Evolutionary conservation across 352 stramenopile genomes (phyloP), one percentile per base, ranked within the genome.

Genomic region (Pythium rhizo-oryzae): DNA sequence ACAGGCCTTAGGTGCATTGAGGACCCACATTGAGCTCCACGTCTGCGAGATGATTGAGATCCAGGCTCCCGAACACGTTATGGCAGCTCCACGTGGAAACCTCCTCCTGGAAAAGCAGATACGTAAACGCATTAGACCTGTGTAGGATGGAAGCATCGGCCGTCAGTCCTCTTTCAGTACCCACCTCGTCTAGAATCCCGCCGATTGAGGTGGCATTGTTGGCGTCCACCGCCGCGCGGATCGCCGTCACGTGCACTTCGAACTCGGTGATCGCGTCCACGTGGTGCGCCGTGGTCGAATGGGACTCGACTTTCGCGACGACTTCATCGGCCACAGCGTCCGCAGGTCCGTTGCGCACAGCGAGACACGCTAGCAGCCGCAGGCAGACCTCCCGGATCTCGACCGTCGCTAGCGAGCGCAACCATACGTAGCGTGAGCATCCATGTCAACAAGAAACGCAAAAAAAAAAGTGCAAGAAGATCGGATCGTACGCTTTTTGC

Each of bases 191-290:
- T 12, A 71, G 56, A 37, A 78, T 49, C 8, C 89, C 43, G 6
- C 69, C 52, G 37, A 51, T 75, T 13, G 62, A 63, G 8, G 56
- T 21, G 21, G 57, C 24, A 8, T 50, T 52, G 37, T 65, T 47
- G 5, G 71, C 35, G 13, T 52, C 63, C 1, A 60, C 35, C 0
- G 50, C 65, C 2, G 74, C 59, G 15, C 75, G 39, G 51, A 91
- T 77, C 23, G 74, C 65, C 41, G 72, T 80, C 24, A 88, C 35
- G 50, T 89, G 73, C 23, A 74, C 67, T 44, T 89, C 79, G 3
- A 89, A 71, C 35, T 91, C 82, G 0, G 72, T 74, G 33, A 81
- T 85, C 1, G 73, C 66, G 57, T 91, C 82, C n/a, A 85, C 69
- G 2, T 61, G 37, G 19, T 47, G 41, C 18, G 56, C 24, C 1